Evolutionary conservation across 768 basidiomycete species (phyloP), one percentile per base, ranked within the genome.

Genomic region (Kwoniella bestiolae): DNA sequence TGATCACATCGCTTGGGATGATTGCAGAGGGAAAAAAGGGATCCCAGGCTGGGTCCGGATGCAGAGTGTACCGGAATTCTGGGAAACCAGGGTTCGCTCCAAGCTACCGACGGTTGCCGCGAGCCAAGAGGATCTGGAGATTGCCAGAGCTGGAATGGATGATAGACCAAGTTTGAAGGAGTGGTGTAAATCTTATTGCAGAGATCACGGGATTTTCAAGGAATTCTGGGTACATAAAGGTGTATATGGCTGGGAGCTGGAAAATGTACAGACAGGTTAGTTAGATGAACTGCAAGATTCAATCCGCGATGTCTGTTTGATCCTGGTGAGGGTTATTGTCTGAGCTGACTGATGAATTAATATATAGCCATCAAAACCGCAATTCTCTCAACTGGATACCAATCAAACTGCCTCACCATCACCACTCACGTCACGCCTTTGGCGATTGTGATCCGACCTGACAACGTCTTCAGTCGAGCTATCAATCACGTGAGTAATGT

Each of bases 161-260:
- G 34, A 32, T 2, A 87, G 87, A 16, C 86, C 85, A 81, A 85
- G 87, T 0, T 75, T 91, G 46, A 83, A 89, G 32, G 84, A 89
- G 64, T 93, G 91, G 91, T 90, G 90, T 7, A 90, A 92, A 69
- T 87, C 89, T 61, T 92, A 91, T 72, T 91, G 90, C 63, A 84
- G 85, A 26, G 89, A 88, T 72, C 83, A 78, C 7, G 91, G 89
- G 71, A 79, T 84, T 16, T 82, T 92, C 67, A 92, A 92, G 77
- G 91, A 92, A 80, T 91, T 93, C 74, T 84, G 85, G 5, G 90
- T 91, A 67, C 82, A 84, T 25, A 91, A 91, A 83, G 82, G 86
- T 5, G 85, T 86, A 28, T 86, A 87, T 72, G 87, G 87, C n/a
- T 87, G 87, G 87, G 81, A 86, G 70, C 76, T 84, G 29, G 79